Base-by-base conservation (phyloP, 805 yeast species). In the Ogataea nonfermentans region DNA sequence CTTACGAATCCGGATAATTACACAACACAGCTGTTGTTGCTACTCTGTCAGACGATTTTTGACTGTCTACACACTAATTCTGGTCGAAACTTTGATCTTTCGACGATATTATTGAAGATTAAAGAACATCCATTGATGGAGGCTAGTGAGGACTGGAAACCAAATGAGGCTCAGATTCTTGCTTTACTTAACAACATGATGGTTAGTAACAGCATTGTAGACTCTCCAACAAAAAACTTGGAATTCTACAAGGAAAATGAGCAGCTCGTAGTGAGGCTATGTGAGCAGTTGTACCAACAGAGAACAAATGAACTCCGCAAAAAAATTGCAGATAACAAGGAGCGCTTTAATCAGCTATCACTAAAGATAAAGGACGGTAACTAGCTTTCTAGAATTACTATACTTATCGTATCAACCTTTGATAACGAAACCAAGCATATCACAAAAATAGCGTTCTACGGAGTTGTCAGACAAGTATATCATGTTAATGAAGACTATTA, bases 21-120 rank as follows among this genome's bases (percentile, higher is more conserved):
- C 46, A 51, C 63, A 1, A 56, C 60, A 3, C 61, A 59, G 43
- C 44, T 57, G 10, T 47, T 56, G 22, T 51, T 63, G 22, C 53
- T 63, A 9, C 46, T 62, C 3, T 50, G 57, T n/a, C 67, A 63
- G 42, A 37, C 49, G 16, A 41, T 61, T 4, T 52, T 57, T 30
- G 63, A 50, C 6, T 29, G 43, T 9, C 19, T 49, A 13, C 44
- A 24, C 34, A 45, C 30, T 24, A 49, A 28, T 19, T 49, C 44
- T 22, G 30, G 36, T 4, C 37, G 40, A 42, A 46, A 45, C 19
- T 37, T 46, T 13, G 40, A 41, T 16, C 29, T 44, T 24, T 32
- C 46, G 3, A 30, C 40, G 10, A 41, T 62, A 6, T 19, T 47
- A 12, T 15, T 32, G 6, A 41, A 36, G 31, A 43, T 61, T 28